Evolutionary conservation across 805 yeast species (phyloP).

Genomic region (Lipomyces yamanashiensis): DNA sequence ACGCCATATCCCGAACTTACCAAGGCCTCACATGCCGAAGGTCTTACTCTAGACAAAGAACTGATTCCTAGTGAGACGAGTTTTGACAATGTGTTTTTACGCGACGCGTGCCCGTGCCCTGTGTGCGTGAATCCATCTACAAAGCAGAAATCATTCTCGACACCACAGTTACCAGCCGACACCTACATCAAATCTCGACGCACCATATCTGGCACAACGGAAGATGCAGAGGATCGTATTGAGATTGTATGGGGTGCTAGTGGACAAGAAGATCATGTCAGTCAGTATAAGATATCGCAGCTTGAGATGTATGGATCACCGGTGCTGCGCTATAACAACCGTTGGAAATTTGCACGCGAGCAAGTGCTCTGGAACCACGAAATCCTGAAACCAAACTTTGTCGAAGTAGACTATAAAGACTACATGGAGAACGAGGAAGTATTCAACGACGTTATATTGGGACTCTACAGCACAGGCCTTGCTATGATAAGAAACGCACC

Average conservation of each 20-base stretch:
- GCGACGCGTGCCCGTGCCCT: slow-evolving; percentile 63
- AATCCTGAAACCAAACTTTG: slow-evolving; percentile 41
- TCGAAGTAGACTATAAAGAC: slow-evolving; percentile 48
- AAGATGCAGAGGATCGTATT: slow-evolving; percentile 35
- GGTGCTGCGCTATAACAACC: slow-evolving; percentile 44
- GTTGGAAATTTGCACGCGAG: slow-evolving; percentile 45
- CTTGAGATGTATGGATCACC: slow-evolving; percentile 52
- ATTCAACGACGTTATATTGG: slow-evolving; percentile 50
- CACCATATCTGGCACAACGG: slow-evolving; percentile 40
- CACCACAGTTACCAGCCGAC: slow-evolving; percentile 44
- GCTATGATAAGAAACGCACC: slow-evolving; percentile 61
- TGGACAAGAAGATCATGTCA: slow-evolving; percentile 56
- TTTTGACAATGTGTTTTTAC: slow-evolving; percentile 50
- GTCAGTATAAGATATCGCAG: slow-evolving; percentile 54
- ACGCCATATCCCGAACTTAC: neutral
- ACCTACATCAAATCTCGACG: slow-evolving; percentile 37
- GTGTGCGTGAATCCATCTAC: slow-evolving; percentile 59
- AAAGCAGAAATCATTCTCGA: slow-evolving; percentile 58
- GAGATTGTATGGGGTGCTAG: slow-evolving; percentile 44
- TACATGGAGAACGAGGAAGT: slow-evolving; percentile 48
- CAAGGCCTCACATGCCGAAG: neutral
- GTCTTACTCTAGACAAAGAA: neutral
- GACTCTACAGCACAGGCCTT: slow-evolving; percentile 62
- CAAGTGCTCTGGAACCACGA: slow-evolving; percentile 43
- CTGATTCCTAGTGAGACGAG: slow-evolving; percentile 4